phyloP scores from a whole-genome alignment of 768 basidiomycete species.

The Hypholoma fasciculare region DNA sequence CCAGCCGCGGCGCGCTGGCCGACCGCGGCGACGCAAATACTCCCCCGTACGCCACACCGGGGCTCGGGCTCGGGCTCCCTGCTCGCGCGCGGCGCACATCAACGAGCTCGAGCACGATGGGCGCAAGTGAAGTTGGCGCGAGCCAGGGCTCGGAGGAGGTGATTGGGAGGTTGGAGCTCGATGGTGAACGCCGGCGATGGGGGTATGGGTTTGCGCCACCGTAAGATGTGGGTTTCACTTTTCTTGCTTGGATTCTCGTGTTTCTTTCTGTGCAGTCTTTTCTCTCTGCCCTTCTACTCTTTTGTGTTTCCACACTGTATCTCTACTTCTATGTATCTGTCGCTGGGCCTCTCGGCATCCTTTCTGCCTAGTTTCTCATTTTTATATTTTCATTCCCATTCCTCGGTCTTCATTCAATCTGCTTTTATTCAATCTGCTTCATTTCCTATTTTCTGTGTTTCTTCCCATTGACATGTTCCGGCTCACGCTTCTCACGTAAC shows the following conservation, averaged over 20 bases:
- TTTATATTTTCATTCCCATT: background rate
- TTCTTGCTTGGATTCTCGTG: background rate
- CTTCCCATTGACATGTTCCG: background rate
- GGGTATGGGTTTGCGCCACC: background rate
- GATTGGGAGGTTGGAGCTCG: slow-evolving; percentile 51
- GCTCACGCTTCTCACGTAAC: too few species aligned
- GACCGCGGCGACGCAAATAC: background rate
- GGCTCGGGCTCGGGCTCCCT: slow-evolving; percentile 17
- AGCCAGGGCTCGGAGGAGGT: slow-evolving; percentile 46
- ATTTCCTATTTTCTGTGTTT: background rate
- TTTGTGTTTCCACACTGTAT: background rate
- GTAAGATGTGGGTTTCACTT: background rate
- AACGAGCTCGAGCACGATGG: slow-evolving; percentile 23
- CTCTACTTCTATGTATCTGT: background rate
- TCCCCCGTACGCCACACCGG: slow-evolving; percentile 7
- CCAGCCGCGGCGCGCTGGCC: background rate
- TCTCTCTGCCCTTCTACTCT: background rate
- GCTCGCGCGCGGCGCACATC: slow-evolving; percentile 20
- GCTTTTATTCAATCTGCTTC: background rate
- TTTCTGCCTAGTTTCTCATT: background rate
- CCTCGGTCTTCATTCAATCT: background rate
- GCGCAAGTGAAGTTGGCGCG: slow-evolving; percentile 20
- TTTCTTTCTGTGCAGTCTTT: background rate
- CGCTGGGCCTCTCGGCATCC: background rate
- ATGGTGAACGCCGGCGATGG: slow-evolving; percentile 22